Percentiles rank a stretch among this genome's conserved stretches.
These are phyloP conservation scores for Podila horticola DNA, from an alignment of 192 early-diverging fungal species.

Conservation along the genomic window DNA sequence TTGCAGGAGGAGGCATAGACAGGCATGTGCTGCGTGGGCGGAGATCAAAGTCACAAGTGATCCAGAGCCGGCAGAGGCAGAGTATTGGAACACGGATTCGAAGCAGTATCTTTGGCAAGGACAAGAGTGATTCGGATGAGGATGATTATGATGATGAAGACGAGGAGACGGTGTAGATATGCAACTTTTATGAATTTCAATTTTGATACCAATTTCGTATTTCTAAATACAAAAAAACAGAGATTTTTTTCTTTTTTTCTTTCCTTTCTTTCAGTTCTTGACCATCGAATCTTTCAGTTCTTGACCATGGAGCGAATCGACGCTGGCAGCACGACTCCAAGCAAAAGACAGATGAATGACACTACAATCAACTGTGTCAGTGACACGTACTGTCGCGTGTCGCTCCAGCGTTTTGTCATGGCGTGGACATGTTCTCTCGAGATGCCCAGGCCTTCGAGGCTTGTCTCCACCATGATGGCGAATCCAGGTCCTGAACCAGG, in stretches of 20 bases:
- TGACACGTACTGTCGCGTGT: neutral
- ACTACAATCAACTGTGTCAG: conserved; percentile 6
- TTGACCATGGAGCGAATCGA: neutral
- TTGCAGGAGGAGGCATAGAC: neutral
- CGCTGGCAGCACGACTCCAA: conserved; percentile 19
- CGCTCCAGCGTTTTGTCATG: no score
- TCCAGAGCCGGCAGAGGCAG: conserved; percentile 4
- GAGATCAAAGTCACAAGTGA: conserved; percentile 2
- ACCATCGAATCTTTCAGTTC: no score
- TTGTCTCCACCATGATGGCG: neutral
- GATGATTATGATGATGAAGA: conserved; percentile 33
- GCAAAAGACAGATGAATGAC: conserved; percentile 18
- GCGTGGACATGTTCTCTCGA: neutral
- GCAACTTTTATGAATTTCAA: neutral
- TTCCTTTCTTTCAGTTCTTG: neutral
- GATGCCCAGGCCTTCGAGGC: neutral
- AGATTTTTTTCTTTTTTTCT: neutral
- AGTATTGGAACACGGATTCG: conserved; percentile 30
- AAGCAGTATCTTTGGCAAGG: conserved; percentile 25
- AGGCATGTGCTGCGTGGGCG: neutral
- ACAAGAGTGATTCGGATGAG: neutral
- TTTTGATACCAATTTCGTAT: neutral
- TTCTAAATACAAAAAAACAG: neutral
- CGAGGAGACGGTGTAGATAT: conserved; percentile 4
- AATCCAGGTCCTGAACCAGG: no score